These are phyloP conservation scores for Gillenia trifoliata DNA, from an alignment of 306 rosid species.

Conservation along the genomic window DNA sequence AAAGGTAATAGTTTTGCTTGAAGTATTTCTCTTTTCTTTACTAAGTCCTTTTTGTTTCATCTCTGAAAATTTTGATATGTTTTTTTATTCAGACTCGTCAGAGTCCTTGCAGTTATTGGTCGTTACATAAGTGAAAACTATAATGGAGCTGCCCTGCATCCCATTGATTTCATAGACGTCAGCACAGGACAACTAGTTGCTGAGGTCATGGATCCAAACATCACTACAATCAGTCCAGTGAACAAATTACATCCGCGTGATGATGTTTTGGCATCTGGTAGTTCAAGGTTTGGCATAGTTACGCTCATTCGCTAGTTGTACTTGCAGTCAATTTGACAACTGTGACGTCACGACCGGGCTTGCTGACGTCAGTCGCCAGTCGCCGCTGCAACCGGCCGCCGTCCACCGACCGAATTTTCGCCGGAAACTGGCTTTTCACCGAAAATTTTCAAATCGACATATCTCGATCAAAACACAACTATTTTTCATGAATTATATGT, in stretches of 20 bases:
- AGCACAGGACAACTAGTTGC: slow-evolving; percentile 87
- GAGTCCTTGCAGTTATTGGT: slow-evolving; percentile 89
- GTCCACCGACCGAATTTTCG: too few relatives aligned
- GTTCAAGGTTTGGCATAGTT: slow-evolving; percentile 60
- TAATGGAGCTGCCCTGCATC: slow-evolving; percentile 90
- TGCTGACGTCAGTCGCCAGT: too few relatives aligned
- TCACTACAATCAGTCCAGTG: slow-evolving; percentile 84
- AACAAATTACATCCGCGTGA: slow-evolving; percentile 88
- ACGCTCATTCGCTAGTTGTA: not conserved
- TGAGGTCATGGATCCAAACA: slow-evolving; percentile 91
- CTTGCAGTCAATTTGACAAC: too few relatives aligned
- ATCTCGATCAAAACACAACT: too few relatives aligned
- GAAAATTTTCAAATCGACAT: too few relatives aligned
- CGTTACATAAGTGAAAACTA: slow-evolving; percentile 93
- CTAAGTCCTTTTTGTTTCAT: not conserved
- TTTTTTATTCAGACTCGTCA: slow-evolving; percentile 57
- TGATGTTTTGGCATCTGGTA: slow-evolving; percentile 85
- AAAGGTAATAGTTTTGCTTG: slow-evolving; percentile 53
- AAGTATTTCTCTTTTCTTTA: not conserved
- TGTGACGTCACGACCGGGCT: too few relatives aligned
- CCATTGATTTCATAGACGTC: slow-evolving; percentile 84
- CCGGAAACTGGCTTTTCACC: too few relatives aligned
- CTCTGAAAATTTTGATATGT: not conserved
- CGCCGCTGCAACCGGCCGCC: too few relatives aligned
- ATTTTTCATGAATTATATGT: too few relatives aligned